Conservation (phyloP, 495 filamentous ascomycete species). For the Podospora appendiculata region DNA sequence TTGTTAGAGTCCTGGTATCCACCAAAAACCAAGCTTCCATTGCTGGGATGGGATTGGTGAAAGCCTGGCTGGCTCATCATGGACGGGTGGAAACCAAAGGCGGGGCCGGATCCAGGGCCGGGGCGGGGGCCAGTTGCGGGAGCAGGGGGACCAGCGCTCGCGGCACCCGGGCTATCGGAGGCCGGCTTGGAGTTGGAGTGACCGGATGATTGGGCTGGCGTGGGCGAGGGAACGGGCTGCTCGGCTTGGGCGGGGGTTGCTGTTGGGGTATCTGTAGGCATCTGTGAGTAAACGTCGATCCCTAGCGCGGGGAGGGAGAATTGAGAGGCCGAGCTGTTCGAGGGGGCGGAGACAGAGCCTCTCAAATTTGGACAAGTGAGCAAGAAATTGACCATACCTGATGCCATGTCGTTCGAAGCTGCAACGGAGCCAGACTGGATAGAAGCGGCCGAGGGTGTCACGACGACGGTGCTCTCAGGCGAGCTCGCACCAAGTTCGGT, state of each 20-base stretch:
- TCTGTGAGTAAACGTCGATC: conserved; percentile 5
- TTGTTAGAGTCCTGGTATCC: conserved; percentile 37
- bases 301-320: too few relatives aligned
- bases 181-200: not conserved
- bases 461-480: not conserved
- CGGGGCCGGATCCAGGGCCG: not conserved
- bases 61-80: conserved; percentile 9
- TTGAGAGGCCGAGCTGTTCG: too few relatives aligned
- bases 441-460: conserved; percentile 3
- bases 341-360: not conserved
- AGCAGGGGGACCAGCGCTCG: conserved; percentile 2
- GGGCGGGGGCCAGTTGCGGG: not conserved
- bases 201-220: conserved; percentile 5
- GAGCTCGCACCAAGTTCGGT: not conserved
- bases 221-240: conserved; percentile 1
- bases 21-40: conserved; percentile 38
- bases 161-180: not conserved
- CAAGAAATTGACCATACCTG: conserved; percentile 6
- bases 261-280: conserved; percentile 7
- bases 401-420: not conserved
- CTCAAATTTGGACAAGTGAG: not conserved
- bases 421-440: not conserved
- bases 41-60: conserved; percentile 34
- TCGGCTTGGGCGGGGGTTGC: conserved; percentile 1
- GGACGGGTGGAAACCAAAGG: conserved; percentile 3